Evolutionary conservation across 768 basidiomycete genomes (phyloP), one percentile per base, ranked within the genome.

Genomic region (Podaxis sp.): DNA sequence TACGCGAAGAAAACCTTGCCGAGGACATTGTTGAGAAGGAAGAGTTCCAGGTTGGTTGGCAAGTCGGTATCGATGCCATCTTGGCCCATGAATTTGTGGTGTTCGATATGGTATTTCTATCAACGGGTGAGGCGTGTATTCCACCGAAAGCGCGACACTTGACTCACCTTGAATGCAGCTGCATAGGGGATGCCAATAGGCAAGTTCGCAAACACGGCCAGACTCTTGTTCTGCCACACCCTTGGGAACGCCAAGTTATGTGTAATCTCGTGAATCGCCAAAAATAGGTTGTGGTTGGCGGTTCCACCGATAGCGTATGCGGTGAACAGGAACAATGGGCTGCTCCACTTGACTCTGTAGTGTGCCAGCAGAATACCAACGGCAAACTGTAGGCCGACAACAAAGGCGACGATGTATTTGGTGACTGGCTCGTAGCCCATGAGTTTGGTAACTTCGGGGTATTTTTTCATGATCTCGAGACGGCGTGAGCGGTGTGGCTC

Each of bases 1-100:
- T 67, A 96, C 94, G 93, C 91, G 72, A 98, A 99, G 74, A 99
- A 98, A 1, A 95, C 93, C 72, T 99, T 99, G 36, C 97, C 97
- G 13, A 97, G 84, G 7, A 98, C 96, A 69, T 97, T 98, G 74
- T 95, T 94, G 62, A 99, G 79, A 52, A 88, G 82, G 52, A 95
- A 64, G 18, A 98, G 82, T 71, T 99, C 97, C 0, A 96, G 59
- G 50, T 79, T 80, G 1, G 95, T 93, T 2, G 97, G 97, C 16
- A 99, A 79, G 72, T 99, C 97, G 7, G 94, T 95, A 70, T 99
- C 97, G 59, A 98, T 85, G 2, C 93, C 95, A 67, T 99, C 96
- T 72, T 97, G 92, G 10, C 97, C 97, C 57, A 95, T 75, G 71
- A 89, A 90, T 75, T 96, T 97, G 76, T 98, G 95, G 71, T 98